Base-by-base conservation (phyloP, 2,329 filamentous ascomycete species). In the Ceratocystis destructans region DNA sequence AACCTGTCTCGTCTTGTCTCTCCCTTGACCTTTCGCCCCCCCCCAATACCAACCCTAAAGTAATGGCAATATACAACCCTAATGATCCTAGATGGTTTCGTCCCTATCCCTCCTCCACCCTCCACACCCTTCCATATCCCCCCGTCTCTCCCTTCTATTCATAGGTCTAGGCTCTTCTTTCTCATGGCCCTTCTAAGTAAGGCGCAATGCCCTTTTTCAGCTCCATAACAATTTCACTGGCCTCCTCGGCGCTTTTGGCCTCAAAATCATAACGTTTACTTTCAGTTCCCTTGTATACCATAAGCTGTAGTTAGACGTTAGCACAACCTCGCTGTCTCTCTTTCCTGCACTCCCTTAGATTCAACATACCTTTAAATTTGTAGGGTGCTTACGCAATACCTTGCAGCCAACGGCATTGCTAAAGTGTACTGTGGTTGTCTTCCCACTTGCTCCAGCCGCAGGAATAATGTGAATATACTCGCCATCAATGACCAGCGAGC, bases 381-480 rank as follows among this genome's bases (percentile, higher is more conserved):
- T 87, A 1, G 89, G 88, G 73, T 93, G 89, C 72, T 89, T 88
- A 71, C 88, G 81, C 65, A 85, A 87, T 61, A 92, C 86, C 74
- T 92, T 93, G 73, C 88, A 90, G 2, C 89, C 89, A 17, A 95
- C 83, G 5, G 94, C 87, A 66, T 88, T 88, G 71, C 84, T 87
- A 73, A 93, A 92, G 71, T 92, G 89, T 61, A 93, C 87, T 50
- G 88, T 90, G 2, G 88, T 91, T 44, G 85, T 88, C 77, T 90
- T 91, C 45, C 83, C 83, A 66, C 79, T 80, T 25, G 79, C 81
- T 8, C 82, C 82, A 1, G 82, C 83, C 1, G 83, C 80, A 31
- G 89, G 88, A 82, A 90, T 87, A 71, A 95, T 90, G 75, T 93
- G 89, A 69, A 95, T 84, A 74, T 92, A 94, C 73, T 95, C 90